phyloP scores from a whole-genome alignment of 2,329 filamentous ascomycete species.

The Diaporthe velutina region DNA sequence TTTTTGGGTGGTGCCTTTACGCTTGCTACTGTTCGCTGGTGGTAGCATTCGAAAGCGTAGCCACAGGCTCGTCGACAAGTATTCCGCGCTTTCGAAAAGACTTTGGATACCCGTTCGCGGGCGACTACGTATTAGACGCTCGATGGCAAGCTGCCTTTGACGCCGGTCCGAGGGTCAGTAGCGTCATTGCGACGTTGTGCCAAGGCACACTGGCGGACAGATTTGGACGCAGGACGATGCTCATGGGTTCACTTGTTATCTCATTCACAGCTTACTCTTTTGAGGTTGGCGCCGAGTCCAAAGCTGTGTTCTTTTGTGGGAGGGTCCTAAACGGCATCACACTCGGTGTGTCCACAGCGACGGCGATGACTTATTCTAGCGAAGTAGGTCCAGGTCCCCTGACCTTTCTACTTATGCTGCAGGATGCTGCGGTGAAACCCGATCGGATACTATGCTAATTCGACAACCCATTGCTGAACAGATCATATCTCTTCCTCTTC shows the following conservation, averaged over 20 bases:
- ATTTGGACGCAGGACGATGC: constrained; percentile 49
- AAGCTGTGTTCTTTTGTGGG: constrained; percentile 55
- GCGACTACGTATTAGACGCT: constrained; percentile 54
- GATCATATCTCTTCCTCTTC: neutral
- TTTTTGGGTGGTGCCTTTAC: constrained; percentile 51
- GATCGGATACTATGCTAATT: too few species aligned
- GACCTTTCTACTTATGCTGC: too few species aligned
- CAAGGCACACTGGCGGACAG: constrained; percentile 52
- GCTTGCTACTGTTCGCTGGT: constrained; percentile 55
- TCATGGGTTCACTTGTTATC: constrained; percentile 50
- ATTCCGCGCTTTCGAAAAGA: constrained; percentile 61
- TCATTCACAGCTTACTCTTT: constrained; percentile 4
- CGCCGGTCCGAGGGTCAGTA: constrained; percentile 54
- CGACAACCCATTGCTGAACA: too few species aligned
- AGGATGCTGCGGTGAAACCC: too few species aligned
- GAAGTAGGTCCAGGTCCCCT: constrained; percentile 44
- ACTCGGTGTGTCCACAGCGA: constrained; percentile 45
- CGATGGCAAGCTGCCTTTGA: constrained; percentile 60
- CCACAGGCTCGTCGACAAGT: constrained; percentile 54
- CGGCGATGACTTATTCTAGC: constrained; percentile 49
- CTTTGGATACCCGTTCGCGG: constrained; percentile 54
- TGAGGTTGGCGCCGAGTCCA: constrained; percentile 49
- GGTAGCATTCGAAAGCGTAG: constrained; percentile 57
- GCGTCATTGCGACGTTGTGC: constrained; percentile 49
- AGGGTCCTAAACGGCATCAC: constrained; percentile 59